Conservation (phyloP, 1,139 yeast species). For the Geotrichum carabidarum region DNA sequence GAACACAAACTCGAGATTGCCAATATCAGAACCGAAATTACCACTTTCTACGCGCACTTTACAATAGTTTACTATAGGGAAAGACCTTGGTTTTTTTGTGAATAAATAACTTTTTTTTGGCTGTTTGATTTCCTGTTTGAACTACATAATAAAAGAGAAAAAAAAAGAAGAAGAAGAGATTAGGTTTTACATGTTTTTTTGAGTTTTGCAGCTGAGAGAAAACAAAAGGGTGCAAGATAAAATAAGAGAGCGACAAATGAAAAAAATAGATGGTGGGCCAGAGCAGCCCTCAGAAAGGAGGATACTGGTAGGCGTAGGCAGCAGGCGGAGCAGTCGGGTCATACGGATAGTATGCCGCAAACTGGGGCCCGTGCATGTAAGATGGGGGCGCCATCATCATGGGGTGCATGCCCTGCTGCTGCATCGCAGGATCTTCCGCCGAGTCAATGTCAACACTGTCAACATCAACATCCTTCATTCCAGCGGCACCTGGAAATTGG, state of each 20-base stretch:
- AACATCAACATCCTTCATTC: not conserved
- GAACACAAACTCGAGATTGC: no score
- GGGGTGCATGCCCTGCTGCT: constrained; percentile 4
- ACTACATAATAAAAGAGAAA: not conserved
- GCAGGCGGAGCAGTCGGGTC: constrained; percentile 1
- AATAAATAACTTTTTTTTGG: no score
- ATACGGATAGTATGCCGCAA: constrained; percentile 8
- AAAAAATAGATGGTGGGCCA: not conserved
- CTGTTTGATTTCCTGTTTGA: not conserved
- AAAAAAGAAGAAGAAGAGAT: not conserved
- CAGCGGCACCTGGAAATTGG: not conserved
- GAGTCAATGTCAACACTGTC: not conserved
- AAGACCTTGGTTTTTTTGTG: no score
- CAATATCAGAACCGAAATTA: no score
- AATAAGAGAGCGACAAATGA: not conserved
- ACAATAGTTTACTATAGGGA: no score
- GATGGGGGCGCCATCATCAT: constrained; percentile 6
- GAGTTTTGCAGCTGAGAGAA: not conserved
- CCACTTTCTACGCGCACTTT: no score
- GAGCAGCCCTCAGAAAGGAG: constrained; percentile 2
- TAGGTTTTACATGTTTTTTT: not conserved
- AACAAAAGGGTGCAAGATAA: not conserved
- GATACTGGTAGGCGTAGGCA: constrained; percentile 12
- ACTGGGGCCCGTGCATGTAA: constrained; percentile 12
- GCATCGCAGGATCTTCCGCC: not conserved